These are phyloP conservation scores for Trichoderma atrobrunneum DNA, from an alignment of 2,329 filamentous ascomycete species.

Conservation along the genomic window DNA sequence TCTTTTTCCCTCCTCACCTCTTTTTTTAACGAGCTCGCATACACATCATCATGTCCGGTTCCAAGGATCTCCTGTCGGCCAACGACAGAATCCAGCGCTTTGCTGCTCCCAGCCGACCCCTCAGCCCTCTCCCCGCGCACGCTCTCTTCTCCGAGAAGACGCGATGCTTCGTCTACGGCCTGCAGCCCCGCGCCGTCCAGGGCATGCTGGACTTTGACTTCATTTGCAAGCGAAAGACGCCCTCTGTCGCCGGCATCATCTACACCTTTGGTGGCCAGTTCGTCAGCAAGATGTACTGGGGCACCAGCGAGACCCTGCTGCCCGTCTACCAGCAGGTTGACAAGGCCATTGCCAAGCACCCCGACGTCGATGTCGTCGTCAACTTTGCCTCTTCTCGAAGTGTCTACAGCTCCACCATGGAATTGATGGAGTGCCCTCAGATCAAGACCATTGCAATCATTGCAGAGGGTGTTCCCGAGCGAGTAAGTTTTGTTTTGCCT, in stretches of 20 bases:
- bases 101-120: conserved; percentile 82
- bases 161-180: conserved; percentile 99
- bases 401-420: conserved; percentile 98
- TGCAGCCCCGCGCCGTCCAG: conserved; percentile 90
- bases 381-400: conserved; percentile 99
- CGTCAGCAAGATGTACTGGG: conserved; percentile 99
- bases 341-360: conserved; percentile 95
- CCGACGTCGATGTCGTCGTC: conserved; percentile 94
- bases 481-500: conserved; percentile 57
- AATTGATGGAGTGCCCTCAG: conserved; percentile 95
- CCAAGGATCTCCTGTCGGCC: conserved; percentile 61
- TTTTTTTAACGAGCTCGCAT: conserved; percentile 20
- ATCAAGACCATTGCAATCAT: conserved; percentile 99
- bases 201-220: conserved; percentile 99
- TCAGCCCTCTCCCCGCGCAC: conserved; percentile 84
- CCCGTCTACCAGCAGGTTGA: conserved; percentile 94
- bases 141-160: conserved; percentile 99
- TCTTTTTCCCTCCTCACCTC: conserved; percentile 28
- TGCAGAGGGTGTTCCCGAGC: conserved; percentile 97
- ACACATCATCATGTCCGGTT: conserved; percentile 50
- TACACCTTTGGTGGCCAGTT: conserved; percentile 99
- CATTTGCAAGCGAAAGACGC: conserved; percentile 98
- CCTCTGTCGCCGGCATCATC: conserved; percentile 98
- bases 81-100: conserved; percentile 99
- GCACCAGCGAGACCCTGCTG: conserved; percentile 96